Evolutionary conservation across 2,329 filamentous ascomycete species (phyloP).

Genomic region (Fusarium illudens): DNA sequence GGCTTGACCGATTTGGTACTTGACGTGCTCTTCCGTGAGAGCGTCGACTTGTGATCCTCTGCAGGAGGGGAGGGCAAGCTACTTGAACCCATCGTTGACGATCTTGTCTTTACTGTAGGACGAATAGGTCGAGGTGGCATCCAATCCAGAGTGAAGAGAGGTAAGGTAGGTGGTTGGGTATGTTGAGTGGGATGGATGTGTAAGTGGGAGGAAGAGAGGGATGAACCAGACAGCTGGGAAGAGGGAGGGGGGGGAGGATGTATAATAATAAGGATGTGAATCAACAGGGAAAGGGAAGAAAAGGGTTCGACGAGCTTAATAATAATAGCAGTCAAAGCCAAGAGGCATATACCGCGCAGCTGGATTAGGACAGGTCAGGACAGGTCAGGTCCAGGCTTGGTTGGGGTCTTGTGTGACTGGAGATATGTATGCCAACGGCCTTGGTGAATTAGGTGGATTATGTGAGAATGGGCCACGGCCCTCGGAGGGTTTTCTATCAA

Average conservation of each 20-base stretch:
- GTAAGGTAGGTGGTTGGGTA: neutral
- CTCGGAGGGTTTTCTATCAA: constrained; percentile 42
- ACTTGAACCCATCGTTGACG: constrained; percentile 55
- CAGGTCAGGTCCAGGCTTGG: neutral
- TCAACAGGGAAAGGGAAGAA: constrained; percentile 16
- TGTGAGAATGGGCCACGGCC: constrained; percentile 38
- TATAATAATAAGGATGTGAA: constrained; percentile 31
- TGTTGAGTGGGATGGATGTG: neutral
- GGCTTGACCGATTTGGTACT: constrained; percentile 59
- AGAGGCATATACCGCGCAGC: constrained; percentile 27
- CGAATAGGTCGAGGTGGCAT: constrained; percentile 16
- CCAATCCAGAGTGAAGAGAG: constrained; percentile 10
- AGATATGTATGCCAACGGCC: constrained; percentile 31
- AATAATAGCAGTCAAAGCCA: constrained; percentile 35
- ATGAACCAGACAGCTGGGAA: constrained; percentile 32
- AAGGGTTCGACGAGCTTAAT: constrained; percentile 39
- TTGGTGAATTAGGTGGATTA: constrained; percentile 37
- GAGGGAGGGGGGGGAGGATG: constrained; percentile 8
- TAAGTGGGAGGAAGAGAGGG: constrained; percentile 26
- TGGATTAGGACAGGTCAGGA: constrained; percentile 19
- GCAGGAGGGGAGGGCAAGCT: constrained; percentile 62
- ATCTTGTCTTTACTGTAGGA: constrained; percentile 12
- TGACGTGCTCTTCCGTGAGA: constrained; percentile 51
- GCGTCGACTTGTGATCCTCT: constrained; percentile 54
- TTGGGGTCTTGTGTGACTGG: constrained; percentile 26